phyloP scores from a whole-genome alignment of 768 basidiomycete species.

The Melanogaster broomeanus region DNA sequence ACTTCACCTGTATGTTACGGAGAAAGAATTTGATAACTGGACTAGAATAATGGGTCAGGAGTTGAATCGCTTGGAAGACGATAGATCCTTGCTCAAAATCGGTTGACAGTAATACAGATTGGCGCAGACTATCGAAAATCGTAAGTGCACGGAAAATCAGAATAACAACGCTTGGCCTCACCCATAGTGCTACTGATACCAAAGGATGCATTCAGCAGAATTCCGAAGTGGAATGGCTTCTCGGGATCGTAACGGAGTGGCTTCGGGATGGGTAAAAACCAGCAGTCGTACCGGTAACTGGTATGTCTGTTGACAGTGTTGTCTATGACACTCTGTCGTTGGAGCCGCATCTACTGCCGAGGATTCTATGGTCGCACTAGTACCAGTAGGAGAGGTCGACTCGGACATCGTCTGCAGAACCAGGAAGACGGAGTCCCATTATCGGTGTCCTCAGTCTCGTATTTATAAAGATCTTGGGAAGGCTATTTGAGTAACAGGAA shows the following conservation, averaged over 20 bases:
- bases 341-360: neutral
- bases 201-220: constrained; percentile 57
- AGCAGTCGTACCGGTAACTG: constrained; percentile 42
- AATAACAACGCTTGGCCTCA: neutral
- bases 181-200: constrained; percentile 57
- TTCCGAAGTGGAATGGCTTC: constrained; percentile 49
- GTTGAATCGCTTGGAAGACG: neutral
- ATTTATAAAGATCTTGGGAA: constrained; percentile 6
- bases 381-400: neutral
- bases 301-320: neutral
- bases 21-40: constrained; percentile 39
- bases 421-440: constrained; percentile 3
- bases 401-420: constrained; percentile 1
- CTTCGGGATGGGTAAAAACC: constrained; percentile 61
- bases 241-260: constrained; percentile 51
- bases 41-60: constrained; percentile 9
- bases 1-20: constrained; percentile 34
- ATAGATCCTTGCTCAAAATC: constrained; percentile 55
- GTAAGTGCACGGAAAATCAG: neutral
- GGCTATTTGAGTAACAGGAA: neutral
- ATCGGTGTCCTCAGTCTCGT: neutral
- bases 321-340: too few species aligned
- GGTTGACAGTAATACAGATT: constrained; percentile 85
- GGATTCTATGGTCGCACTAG: neutral
- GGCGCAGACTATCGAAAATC: constrained; percentile 40